These are phyloP conservation scores for Neurospora sp. DNA, from an alignment of 495 filamentous ascomycete genomes.

Conservation along the genomic window DNA sequence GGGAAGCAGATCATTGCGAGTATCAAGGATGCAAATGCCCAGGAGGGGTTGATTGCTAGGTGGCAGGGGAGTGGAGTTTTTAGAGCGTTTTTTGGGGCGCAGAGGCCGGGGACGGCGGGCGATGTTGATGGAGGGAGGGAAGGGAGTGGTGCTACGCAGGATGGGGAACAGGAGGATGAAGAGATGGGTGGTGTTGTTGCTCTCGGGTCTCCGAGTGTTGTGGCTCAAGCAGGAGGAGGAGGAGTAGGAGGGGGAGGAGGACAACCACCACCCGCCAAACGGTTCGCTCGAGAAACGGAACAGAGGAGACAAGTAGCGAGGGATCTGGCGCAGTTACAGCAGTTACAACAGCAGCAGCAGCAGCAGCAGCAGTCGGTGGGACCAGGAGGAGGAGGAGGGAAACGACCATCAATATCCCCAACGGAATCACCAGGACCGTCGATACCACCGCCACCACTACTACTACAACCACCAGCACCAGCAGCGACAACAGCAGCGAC, in stretches of 20 bases:
- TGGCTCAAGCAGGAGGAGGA: not conserved
- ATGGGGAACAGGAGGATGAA: constrained; percentile 3
- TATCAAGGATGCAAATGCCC: constrained; percentile 26
- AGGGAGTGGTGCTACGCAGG: not conserved
- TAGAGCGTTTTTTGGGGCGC: constrained; percentile 21
- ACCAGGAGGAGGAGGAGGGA: not conserved
- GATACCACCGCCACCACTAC: not conserved
- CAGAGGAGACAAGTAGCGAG: not conserved
- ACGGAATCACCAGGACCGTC: not conserved
- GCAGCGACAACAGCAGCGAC: not conserved
- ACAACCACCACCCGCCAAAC: not conserved
- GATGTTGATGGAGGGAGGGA: not conserved
- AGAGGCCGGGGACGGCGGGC: constrained; percentile 6
- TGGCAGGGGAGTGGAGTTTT: constrained; percentile 28
- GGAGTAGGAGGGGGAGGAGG: not conserved
- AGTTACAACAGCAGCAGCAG: not conserved
- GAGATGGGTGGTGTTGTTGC: not conserved
- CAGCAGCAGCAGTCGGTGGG: not conserved
- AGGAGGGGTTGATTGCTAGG: constrained; percentile 20
- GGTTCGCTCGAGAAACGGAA: not conserved
- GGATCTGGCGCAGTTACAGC: not conserved
- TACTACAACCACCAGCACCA: not conserved
- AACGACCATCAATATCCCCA: not conserved
- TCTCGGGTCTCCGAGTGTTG: not conserved
- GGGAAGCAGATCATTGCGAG: constrained; percentile 17